Evolutionary conservation across 2,329 filamentous ascomycete genomes (phyloP).

Genomic region (Xylariomycetidae sp.): DNA sequence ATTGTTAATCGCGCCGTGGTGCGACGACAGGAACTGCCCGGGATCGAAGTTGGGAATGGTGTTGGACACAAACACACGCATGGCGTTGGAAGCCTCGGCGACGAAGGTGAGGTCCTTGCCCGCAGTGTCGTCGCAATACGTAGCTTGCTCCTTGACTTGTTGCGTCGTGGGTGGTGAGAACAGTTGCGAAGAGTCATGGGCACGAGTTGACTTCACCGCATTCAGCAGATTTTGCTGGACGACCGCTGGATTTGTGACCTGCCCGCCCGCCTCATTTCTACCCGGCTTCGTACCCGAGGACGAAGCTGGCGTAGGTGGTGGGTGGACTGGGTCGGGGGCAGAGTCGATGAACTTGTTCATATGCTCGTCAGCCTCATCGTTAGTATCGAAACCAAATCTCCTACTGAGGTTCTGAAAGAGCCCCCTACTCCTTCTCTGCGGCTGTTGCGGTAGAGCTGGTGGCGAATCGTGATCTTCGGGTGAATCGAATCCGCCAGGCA

Average conservation of each 20-base stretch:
- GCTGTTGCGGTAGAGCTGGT: constrained; percentile 26
- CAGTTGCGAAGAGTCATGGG: constrained; percentile 67
- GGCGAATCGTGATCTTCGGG: constrained; percentile 15
- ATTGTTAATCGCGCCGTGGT: constrained; percentile 56
- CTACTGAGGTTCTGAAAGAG: constrained; percentile 65
- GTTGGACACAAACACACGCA: constrained; percentile 67
- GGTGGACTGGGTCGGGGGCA: constrained; percentile 12
- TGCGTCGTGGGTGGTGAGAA: constrained; percentile 67
- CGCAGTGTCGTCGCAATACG: constrained; percentile 77
- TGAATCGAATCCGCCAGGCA: constrained; percentile 66
- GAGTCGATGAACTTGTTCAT: constrained; percentile 40
- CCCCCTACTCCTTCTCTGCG: constrained; percentile 42
- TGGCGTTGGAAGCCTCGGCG: constrained; percentile 63
- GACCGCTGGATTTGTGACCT: constrained; percentile 53
- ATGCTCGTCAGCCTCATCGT: constrained; percentile 36
- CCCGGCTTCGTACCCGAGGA: constrained; percentile 14
- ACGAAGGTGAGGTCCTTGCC: constrained; percentile 67
- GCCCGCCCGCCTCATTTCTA: constrained; percentile 34
- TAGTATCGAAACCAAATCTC: constrained; percentile 59
- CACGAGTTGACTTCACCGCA: constrained; percentile 71
- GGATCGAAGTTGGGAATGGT: constrained; percentile 39
- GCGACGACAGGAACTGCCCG: constrained; percentile 52
- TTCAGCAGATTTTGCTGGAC: constrained; percentile 67
- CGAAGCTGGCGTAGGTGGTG: constrained; percentile 14
- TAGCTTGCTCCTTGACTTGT: constrained; percentile 72